Percentiles rank a stretch among this genome's conserved stretches.
Conservation (phyloP, 2,329 filamentous ascomycete genomes). For the Aureobasidium sp. region DNA sequence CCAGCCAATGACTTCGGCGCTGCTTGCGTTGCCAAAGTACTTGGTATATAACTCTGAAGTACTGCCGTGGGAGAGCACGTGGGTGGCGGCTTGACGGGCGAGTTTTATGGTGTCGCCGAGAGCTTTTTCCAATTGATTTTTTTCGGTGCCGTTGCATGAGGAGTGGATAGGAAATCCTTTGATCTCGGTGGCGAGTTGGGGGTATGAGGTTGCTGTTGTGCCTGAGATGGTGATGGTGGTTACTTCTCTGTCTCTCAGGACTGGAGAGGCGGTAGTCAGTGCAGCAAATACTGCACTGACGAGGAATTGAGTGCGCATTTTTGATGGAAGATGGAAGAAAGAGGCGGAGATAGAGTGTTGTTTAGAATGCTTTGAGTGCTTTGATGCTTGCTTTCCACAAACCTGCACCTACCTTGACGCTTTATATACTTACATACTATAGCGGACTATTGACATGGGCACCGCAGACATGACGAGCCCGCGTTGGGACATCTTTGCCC, state of each 20-base stretch:
- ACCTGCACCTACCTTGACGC: background rate
- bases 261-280: background rate
- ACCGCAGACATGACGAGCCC: background rate
- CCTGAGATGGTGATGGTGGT: slow-evolving; percentile 9
- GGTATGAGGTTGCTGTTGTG: slow-evolving; percentile 1
- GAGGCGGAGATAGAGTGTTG: background rate
- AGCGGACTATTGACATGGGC: background rate
- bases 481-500: background rate
- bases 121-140: slow-evolving; percentile 48
- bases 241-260: background rate
- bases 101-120: slow-evolving; percentile 54
- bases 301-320: background rate
- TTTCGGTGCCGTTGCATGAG: slow-evolving; percentile 60
- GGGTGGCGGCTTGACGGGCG: slow-evolving; percentile 55
- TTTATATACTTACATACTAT: background rate
- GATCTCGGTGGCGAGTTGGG: background rate
- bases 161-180: slow-evolving; percentile 46
- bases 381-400: background rate
- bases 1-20: slow-evolving; percentile 54
- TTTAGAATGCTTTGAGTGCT: background rate
- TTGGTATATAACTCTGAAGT: slow-evolving; percentile 54
- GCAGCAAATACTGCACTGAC: background rate
- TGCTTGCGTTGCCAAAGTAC: slow-evolving; percentile 58
- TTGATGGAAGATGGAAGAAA: background rate
- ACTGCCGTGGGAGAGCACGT: slow-evolving; percentile 53